Percentiles rank a stretch among this genome's conserved stretches.
These are phyloP conservation scores for Auricularia sp. DNA, from an alignment of 768 basidiomycete genomes.

Conservation along the genomic window DNA sequence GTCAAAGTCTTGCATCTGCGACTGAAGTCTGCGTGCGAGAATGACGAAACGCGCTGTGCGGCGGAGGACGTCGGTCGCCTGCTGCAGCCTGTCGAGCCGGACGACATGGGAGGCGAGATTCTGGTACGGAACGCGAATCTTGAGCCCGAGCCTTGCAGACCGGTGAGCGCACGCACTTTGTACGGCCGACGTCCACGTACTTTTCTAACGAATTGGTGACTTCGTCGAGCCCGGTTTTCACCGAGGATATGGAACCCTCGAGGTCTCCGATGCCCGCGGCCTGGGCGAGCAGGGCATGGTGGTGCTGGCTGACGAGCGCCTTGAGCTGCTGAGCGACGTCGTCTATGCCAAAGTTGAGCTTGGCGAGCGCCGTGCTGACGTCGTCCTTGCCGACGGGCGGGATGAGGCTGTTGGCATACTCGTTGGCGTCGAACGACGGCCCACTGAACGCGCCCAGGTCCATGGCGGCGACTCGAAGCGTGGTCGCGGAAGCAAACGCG, in stretches of 20 bases:
- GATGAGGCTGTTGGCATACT: conserved; percentile 85
- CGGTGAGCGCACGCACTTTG: conserved; percentile 11
- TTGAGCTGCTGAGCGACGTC: conserved; percentile 89
- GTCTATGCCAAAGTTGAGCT: conserved; percentile 79
- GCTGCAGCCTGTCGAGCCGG: conserved; percentile 68
- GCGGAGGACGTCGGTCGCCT: conserved; percentile 76
- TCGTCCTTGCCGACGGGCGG: conserved; percentile 80
- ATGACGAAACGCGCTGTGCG: conserved; percentile 78
- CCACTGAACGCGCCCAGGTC: conserved; percentile 72
- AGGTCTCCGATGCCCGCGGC: conserved; percentile 68
- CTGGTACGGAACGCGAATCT: conserved; percentile 79
- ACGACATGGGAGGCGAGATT: conserved; percentile 60
- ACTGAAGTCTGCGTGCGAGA: conserved; percentile 70
- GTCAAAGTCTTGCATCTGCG: conserved; percentile 71
- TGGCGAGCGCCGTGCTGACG: conserved; percentile 80
- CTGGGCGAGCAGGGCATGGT: conserved; percentile 71
- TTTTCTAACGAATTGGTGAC: conserved; percentile 70
- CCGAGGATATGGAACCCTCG: conserved; percentile 55
- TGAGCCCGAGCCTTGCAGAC: conserved; percentile 57
- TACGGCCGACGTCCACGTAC: conserved; percentile 33
- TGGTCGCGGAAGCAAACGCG: background rate
- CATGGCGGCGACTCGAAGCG: background rate
- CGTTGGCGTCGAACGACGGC: conserved; percentile 72
- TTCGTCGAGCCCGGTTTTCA: conserved; percentile 61
- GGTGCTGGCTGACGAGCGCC: conserved; percentile 70